phyloP scores from a whole-genome alignment of 2,329 filamentous ascomycete species.

The Neonectria ditissima region DNA sequence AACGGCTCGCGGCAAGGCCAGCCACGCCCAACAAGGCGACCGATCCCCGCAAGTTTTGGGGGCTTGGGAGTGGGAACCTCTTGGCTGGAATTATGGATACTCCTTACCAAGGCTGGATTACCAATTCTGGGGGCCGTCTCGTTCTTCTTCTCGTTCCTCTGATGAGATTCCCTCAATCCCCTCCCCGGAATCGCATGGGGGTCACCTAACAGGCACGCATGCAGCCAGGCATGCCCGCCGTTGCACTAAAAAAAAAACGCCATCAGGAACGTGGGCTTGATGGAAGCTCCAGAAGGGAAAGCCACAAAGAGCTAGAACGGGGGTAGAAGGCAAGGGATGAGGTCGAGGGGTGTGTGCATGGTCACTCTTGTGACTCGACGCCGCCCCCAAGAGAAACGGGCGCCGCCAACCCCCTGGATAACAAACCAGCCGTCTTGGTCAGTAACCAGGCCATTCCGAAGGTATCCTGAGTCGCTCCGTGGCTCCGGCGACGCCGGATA shows the following conservation, averaged over 20 bases:
- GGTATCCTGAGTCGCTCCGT: constrained; percentile 14
- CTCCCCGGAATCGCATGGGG: constrained; percentile 2
- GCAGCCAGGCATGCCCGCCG: constrained; percentile 13
- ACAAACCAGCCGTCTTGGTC: constrained; percentile 13
- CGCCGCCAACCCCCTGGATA: constrained; percentile 4
- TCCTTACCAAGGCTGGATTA: constrained; percentile 1
- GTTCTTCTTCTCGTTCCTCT: constrained; percentile 1
- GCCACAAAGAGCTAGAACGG: constrained; percentile 21
- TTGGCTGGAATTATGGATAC: not conserved
- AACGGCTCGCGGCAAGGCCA: constrained; percentile 19
- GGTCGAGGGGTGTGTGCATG: constrained; percentile 4
- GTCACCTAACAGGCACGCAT: constrained; percentile 3
- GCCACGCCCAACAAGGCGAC: constrained; percentile 37
- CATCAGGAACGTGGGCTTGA: constrained; percentile 18
- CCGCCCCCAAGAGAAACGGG: constrained; percentile 3
- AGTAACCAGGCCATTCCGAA: constrained; percentile 10
- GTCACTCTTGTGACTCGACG: not conserved
- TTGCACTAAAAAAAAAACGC: constrained; percentile 17
- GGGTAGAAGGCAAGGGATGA: constrained; percentile 21
- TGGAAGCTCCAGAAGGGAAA: constrained; percentile 16
- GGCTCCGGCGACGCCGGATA: constrained; percentile 23
- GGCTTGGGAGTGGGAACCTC: not conserved
- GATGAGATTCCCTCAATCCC: constrained; percentile 2
- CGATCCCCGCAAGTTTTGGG: constrained; percentile 8
- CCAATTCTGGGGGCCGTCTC: constrained; percentile 11